Base-by-base conservation (phyloP, 352 stramenopile genomes). In the Thraustochytrium striatum region DNA sequence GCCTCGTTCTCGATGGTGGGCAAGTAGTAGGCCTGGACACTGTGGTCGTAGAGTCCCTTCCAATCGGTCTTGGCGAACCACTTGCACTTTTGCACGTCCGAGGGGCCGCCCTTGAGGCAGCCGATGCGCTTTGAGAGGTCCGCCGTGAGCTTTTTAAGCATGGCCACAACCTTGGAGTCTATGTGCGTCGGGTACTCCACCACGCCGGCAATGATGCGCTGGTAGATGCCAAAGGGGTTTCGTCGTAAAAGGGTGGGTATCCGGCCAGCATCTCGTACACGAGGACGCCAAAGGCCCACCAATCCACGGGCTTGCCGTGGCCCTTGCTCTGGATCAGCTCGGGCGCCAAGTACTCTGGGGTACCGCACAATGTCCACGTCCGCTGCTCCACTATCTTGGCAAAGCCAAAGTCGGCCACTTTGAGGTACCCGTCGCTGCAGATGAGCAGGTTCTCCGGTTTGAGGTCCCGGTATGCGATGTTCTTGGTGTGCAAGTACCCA, bases 371-470 rank as follows among this genome's bases (percentile, higher is more conserved):
- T 44, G 92, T 97, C 87, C 88, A 97, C 53, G 92, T 97, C 55
- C 83, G 55, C 28, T 86, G 82, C 16, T 78, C 32, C 61, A 84
- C 86, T 61, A 95, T 91, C 83, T 97, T 97, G 28, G 92, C 92
- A 83, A 97, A 96, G 3, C 92, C 91, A 84, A 97, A 97, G 70
- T 97, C 92, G 0, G 88, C 92, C 75, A 97, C 89, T 82, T 97
- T 96, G 53, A 97, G 88, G n/a, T 90, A 89, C 7, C 93, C 93
- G 32, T 91, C 86, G 5, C 86, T 82, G 50, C 90, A 94, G 81
- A 97, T 95, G 36, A 97, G 87, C 36, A 97, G 81, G 81, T 97
- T 96, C 86, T 96, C 92, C 9, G 91, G 91, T 84, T 97, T 97
- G 28, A 97, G 83, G 61, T 96, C 92, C 52, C 92, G 86, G 80